These are phyloP conservation scores for Sedum album DNA, from an alignment of 164 flowering plant genomes.

Conservation along the genomic window DNA sequence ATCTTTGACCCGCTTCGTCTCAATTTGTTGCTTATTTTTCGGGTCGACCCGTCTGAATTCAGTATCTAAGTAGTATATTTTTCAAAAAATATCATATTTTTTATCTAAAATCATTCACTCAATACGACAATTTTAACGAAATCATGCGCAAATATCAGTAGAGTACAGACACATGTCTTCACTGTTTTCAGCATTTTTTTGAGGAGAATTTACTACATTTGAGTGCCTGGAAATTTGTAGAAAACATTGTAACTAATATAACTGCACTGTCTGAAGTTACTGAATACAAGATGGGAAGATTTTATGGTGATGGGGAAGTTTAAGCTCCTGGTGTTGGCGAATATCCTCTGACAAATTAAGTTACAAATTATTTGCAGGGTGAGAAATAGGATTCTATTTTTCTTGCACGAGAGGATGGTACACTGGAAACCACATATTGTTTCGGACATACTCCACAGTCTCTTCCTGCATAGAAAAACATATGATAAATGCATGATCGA, in stretches of 20 bases:
- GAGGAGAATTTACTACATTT: too few relatives aligned
- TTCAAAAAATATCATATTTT: too few relatives aligned
- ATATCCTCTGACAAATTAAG: not conserved
- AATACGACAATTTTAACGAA: too few relatives aligned
- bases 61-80: too few relatives aligned
- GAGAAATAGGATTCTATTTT: constrained; percentile 13
- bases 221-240: too few relatives aligned
- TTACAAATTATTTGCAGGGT: not conserved
- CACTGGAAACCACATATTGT: constrained; percentile 89
- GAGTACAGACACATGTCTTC: too few relatives aligned
- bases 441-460: constrained; percentile 48
- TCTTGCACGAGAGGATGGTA: constrained; percentile 83
- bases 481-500: not conserved
- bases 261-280: too few relatives aligned
- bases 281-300: not conserved
- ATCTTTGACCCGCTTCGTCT: not conserved
- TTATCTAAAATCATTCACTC: too few relatives aligned
- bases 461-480: constrained; percentile 56
- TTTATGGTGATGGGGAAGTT: not conserved
- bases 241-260: too few relatives aligned
- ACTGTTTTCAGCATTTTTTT: too few relatives aligned
- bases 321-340: not conserved
- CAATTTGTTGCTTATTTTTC: not conserved
- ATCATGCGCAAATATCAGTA: too few relatives aligned
- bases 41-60: too few relatives aligned